Percentiles rank a stretch among this genome's conserved stretches.
phyloP scores from a whole-genome alignment of 2,329 filamentous ascomycete species.

The Geosmithia putterillii region DNA sequence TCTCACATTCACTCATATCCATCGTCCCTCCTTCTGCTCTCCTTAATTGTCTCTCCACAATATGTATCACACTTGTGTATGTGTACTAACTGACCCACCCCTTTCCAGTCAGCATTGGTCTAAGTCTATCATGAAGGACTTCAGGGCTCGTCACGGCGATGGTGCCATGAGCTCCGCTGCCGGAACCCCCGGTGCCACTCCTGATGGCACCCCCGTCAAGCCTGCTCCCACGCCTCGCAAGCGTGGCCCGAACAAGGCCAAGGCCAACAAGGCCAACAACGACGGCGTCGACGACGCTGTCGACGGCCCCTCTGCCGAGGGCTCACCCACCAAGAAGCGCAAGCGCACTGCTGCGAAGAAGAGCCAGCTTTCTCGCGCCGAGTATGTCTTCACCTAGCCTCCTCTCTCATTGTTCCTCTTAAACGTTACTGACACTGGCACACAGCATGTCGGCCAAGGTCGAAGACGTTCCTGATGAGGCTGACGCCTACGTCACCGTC shows the following conservation, averaged over 20 bases:
- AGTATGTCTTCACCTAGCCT: too few species aligned
- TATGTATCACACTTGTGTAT: too few species aligned
- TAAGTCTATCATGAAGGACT: slow-evolving; percentile 23
- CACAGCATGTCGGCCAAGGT: too few species aligned
- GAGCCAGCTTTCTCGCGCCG: too few species aligned
- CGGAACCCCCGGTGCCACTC: not conserved
- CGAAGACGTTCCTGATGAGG: too few species aligned
- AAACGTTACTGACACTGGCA: too few species aligned
- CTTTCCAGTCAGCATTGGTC: slow-evolving; percentile 23
- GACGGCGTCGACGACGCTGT: slow-evolving; percentile 6
- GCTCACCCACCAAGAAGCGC: slow-evolving; percentile 13
- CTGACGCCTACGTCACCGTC: too few species aligned
- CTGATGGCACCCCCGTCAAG: slow-evolving; percentile 4
- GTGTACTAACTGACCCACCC: not conserved
- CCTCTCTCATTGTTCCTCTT: too few species aligned
- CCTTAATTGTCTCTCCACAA: too few species aligned
- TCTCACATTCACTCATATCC: not conserved
- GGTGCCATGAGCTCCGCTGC: not conserved
- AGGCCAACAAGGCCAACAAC: slow-evolving; percentile 3
- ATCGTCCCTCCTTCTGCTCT: not conserved
- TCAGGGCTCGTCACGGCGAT: slow-evolving; percentile 14
- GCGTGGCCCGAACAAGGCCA: slow-evolving; percentile 1
- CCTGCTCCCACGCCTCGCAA: not conserved
- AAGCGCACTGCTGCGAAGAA: slow-evolving; percentile 17
- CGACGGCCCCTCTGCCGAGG: slow-evolving; percentile 3